Conservation (phyloP, 257 asterid species). For the Gentiana straminea region DNA sequence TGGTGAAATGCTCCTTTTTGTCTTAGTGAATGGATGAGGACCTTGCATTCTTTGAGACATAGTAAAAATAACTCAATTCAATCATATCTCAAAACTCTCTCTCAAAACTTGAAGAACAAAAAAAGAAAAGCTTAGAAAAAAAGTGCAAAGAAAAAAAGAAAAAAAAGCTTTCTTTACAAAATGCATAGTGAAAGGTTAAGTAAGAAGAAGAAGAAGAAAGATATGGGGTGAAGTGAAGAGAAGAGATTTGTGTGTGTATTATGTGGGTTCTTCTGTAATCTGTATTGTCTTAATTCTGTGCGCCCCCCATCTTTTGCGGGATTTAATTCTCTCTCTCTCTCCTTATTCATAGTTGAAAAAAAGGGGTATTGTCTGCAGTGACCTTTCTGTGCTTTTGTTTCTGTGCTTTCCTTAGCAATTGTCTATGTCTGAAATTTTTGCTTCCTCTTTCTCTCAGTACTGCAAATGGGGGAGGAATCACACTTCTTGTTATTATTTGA, state of each 20-base stretch:
- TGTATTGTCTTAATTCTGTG: slow-evolving; percentile 81
- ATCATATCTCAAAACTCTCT: too few species aligned
- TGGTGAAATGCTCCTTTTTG: slow-evolving; percentile 30
- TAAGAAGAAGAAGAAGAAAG: slow-evolving; percentile 23
- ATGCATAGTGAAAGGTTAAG: slow-evolving; percentile 29
- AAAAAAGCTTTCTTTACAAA: slow-evolving; percentile 22
- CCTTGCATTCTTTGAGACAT: slow-evolving; percentile 16
- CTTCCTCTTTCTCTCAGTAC: slow-evolving; percentile 47
- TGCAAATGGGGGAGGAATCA: slow-evolving; percentile 84
- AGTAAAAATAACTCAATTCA: background rate
- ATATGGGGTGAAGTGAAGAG: background rate
- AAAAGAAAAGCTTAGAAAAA: background rate
- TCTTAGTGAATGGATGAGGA: slow-evolving; percentile 29
- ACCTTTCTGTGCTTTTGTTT: slow-evolving; percentile 60
- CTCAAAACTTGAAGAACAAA: too few species aligned
- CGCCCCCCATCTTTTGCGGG: slow-evolving; percentile 91
- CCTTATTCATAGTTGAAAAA: slow-evolving; percentile 51
- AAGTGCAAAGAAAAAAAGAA: slow-evolving; percentile 4
- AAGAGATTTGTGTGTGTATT: slow-evolving; percentile 37
- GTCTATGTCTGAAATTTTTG: slow-evolving; percentile 73
- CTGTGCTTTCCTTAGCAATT: slow-evolving; percentile 62
- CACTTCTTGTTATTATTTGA: slow-evolving; percentile 75
- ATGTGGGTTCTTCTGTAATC: slow-evolving; percentile 8
- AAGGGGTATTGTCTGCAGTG: slow-evolving; percentile 41
- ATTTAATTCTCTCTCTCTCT: slow-evolving; percentile 10